Evolutionary conservation across 2,329 filamentous ascomycete species (phyloP).

Genomic region (Ascochyta koolunga): DNA sequence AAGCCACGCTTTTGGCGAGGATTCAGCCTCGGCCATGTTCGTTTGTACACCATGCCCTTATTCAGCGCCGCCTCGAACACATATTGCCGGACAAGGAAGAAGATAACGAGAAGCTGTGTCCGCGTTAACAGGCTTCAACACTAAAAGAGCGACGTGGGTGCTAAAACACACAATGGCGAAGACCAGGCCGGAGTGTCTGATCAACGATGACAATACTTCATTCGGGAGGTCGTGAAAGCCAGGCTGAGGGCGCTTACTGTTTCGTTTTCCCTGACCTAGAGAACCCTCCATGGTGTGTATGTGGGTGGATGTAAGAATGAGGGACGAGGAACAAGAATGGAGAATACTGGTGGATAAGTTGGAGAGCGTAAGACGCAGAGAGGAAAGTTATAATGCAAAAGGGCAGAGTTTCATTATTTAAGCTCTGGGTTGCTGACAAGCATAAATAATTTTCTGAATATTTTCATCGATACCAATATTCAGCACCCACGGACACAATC

Average conservation of each 20-base stretch:
- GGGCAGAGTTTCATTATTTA: too few relatives aligned
- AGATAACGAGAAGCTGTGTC: conserved; percentile 6
- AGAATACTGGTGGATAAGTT: too few relatives aligned
- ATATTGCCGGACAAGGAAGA: conserved; percentile 8
- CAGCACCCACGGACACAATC: too few relatives aligned
- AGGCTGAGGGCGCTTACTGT: not conserved
- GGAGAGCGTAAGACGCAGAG: too few relatives aligned
- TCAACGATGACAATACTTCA: conserved; percentile 5
- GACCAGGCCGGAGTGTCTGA: conserved; percentile 9
- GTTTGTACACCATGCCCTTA: conserved; percentile 8
- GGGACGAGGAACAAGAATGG: too few relatives aligned
- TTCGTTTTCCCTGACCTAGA: not conserved
- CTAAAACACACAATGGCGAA: conserved; percentile 13
- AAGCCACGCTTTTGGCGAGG: conserved; percentile 12
- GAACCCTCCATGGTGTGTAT: not conserved
- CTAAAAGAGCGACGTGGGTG: not conserved
- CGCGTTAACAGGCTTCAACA: not conserved
- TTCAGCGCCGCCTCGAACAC: conserved; percentile 10
- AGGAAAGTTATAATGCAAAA: too few relatives aligned
- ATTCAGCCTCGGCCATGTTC: conserved; percentile 11
- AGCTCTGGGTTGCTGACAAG: too few relatives aligned
- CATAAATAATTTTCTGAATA: too few relatives aligned
- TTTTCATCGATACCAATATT: too few relatives aligned
- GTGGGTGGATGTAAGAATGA: too few relatives aligned
- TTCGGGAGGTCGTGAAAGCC: conserved; percentile 11